Evolutionary conservation across 2,329 filamentous ascomycete species (phyloP).

Genomic region (Colletotrichum chrysophilum): DNA sequence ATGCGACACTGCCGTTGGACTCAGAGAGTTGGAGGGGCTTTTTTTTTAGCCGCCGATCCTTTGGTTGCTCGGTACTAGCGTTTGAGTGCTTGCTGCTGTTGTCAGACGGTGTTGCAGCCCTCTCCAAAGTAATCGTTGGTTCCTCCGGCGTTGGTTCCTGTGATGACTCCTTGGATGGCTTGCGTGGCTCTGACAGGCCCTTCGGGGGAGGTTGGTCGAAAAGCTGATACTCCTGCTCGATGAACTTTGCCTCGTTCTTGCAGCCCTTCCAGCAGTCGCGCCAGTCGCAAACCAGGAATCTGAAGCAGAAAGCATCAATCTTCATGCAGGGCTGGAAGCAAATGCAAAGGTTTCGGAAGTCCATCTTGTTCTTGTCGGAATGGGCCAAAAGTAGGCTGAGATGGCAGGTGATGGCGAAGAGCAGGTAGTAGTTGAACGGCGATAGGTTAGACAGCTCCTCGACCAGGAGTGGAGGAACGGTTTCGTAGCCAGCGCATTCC

Average conservation of each 20-base stretch:
- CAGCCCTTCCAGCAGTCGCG: constrained; percentile 97
- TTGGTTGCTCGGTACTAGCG: constrained; percentile 30
- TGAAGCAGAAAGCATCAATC: constrained; percentile 94
- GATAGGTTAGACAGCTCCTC: constrained; percentile 94
- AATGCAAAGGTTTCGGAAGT: constrained; percentile 92
- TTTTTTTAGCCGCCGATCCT: constrained; percentile 45
- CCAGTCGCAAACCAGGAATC: constrained; percentile 94
- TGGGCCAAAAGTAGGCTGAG: constrained; percentile 90
- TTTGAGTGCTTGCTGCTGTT: constrained; percentile 65
- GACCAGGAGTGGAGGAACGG: constrained; percentile 83
- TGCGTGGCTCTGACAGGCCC: constrained; percentile 44
- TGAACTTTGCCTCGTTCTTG: constrained; percentile 83
- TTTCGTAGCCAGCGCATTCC: constrained; percentile 79
- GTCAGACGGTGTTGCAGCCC: constrained; percentile 63
- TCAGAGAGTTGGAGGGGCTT: constrained; percentile 45
- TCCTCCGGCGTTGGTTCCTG: constrained; percentile 22
- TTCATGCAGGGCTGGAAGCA: constrained; percentile 98
- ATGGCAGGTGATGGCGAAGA: constrained; percentile 97
- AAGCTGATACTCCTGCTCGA: constrained; percentile 70
- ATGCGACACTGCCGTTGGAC: constrained; percentile 48
- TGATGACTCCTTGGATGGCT: constrained; percentile 17
- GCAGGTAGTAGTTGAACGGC: constrained; percentile 95
- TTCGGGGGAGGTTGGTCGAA: constrained; percentile 64
- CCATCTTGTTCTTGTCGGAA: constrained; percentile 97
- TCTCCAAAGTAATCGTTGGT: constrained; percentile 28